Evolutionary conservation across 192 early-diverging fungal genomes (phyloP), one percentile per base, ranked within the genome.

Genomic region (Dispira simplex): DNA sequence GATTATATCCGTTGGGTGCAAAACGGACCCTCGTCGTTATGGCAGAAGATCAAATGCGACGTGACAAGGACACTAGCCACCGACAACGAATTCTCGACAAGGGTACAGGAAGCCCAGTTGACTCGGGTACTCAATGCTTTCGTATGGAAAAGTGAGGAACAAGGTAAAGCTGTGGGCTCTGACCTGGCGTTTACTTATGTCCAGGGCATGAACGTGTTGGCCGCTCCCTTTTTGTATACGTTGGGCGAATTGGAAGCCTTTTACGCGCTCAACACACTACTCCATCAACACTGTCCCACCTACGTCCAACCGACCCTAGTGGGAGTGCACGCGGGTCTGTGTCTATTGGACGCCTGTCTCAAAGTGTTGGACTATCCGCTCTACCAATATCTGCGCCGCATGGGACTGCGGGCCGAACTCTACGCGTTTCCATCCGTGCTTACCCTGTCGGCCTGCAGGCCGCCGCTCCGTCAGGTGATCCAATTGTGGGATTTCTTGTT

Each of bases 201-300:
- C 21, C 92, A 92, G 71, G 92, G 93, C 21, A 95, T 98, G 90
- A 98, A 95, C 73, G 90, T 92, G 46, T 76, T 95, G 49, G 77
- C 80, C 48, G 91, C 91, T 16, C 95, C 95, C 32, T 95, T 98
- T 67, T 73, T 95, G 20, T 93, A 85, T 64, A 84, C 85, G 0
- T 87, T 98, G 87, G 83, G 88, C 47, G 95, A 98, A 73, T 78
- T 94, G 64, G 92, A 92, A 48, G 91, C 90, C 8, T 95, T 90
- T 63, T 90, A 83, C 66, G 79, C 87, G 11, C 95, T 91, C 69
- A 83, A 89, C 5, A 85, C 84, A 21, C 92, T 98, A 65, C 84
- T 98, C 62, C 86, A 85, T 66, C 77, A 84, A 64, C 81, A 86
- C 57, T 95, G 92, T 65, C 95, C 95, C 18, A 72, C 95, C 27